Evolutionary conservation across 164 flowering plant genomes (phyloP).

Genomic region (Kalanchoe fedtschenkoi): DNA sequence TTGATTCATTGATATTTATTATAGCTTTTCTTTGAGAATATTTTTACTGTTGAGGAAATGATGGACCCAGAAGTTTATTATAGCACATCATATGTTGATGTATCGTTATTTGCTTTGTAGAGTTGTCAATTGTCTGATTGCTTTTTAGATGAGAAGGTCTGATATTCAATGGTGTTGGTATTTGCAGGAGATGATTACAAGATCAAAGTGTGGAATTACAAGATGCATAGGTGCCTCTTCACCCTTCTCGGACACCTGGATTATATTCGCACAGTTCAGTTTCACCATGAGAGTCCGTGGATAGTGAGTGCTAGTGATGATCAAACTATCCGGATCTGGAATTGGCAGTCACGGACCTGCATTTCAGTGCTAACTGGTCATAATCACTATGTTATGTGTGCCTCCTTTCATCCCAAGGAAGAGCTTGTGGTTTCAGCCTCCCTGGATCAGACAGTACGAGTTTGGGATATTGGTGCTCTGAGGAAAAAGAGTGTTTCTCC

Average conservation of each 20-base stretch:
- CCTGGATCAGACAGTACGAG: constrained; percentile 80
- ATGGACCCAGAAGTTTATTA: background rate
- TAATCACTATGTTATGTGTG: background rate
- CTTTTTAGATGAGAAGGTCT: background rate
- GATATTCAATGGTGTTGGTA: background rate
- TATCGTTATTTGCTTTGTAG: background rate
- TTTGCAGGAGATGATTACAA: constrained; percentile 39
- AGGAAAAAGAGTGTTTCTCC: constrained; percentile 72
- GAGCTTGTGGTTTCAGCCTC: constrained; percentile 88
- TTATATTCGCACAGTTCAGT: constrained; percentile 45
- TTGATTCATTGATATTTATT: background rate
- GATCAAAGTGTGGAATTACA: constrained; percentile 54
- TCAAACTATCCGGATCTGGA: constrained; percentile 81
- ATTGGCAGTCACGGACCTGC: constrained; percentile 88
- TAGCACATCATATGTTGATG: background rate
- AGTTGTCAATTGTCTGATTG: no score
- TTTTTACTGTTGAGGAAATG: background rate
- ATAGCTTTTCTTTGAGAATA: background rate
- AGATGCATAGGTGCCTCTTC: constrained; percentile 3
- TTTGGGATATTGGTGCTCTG: constrained; percentile 85
- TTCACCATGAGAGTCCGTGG: constrained; percentile 66
- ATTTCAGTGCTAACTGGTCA: background rate
- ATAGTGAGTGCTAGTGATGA: constrained; percentile 58
- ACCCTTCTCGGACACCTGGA: background rate
- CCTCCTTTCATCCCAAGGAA: constrained; percentile 33